Conservation (phyloP, 306 rosid species). For the Cotoneaster glaucophyllus region DNA sequence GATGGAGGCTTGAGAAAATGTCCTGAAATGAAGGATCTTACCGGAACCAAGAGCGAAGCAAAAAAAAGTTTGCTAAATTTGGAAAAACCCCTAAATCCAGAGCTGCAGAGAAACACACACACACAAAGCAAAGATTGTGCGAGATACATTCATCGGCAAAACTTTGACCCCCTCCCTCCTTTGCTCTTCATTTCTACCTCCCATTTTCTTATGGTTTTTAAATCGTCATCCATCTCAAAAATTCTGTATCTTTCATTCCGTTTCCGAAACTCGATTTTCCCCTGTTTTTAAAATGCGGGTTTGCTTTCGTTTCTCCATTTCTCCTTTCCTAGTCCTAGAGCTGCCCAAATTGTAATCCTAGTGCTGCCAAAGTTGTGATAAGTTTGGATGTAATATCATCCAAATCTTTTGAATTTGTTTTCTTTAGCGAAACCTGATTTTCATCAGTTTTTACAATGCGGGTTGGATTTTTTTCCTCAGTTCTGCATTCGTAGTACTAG, state of each 20-base stretch:
- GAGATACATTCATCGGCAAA: conserved; percentile 16
- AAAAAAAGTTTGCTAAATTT: conserved; percentile 30
- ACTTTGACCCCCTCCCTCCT: conserved; percentile 19
- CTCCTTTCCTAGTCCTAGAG: background rate
- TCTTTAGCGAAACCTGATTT: background rate
- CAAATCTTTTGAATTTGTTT: background rate
- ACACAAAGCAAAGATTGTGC: conserved; percentile 22
- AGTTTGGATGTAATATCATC: background rate
- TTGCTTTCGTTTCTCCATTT: background rate
- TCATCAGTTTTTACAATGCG: too few relatives aligned
- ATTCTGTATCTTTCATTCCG: background rate
- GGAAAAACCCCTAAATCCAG: conserved; percentile 19
- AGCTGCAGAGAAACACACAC: conserved; percentile 1
- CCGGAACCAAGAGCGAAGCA: conserved; percentile 25
- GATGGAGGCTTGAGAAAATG: conserved; percentile 4
- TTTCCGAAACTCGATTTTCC: background rate
- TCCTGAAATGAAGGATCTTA: conserved; percentile 58
- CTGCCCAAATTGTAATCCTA: background rate
- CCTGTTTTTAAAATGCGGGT: background rate
- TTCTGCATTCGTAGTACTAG: too few relatives aligned
- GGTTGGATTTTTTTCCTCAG: too few relatives aligned
- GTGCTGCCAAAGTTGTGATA: background rate
- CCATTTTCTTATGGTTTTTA: conserved; percentile 13
- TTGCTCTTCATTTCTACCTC: conserved; percentile 21
- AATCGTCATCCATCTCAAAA: background rate